Evolutionary conservation across 176 grass and related monocot species (phyloP), one percentile per base, ranked within the genome.

Genomic region (Aegilops tauschii): DNA sequence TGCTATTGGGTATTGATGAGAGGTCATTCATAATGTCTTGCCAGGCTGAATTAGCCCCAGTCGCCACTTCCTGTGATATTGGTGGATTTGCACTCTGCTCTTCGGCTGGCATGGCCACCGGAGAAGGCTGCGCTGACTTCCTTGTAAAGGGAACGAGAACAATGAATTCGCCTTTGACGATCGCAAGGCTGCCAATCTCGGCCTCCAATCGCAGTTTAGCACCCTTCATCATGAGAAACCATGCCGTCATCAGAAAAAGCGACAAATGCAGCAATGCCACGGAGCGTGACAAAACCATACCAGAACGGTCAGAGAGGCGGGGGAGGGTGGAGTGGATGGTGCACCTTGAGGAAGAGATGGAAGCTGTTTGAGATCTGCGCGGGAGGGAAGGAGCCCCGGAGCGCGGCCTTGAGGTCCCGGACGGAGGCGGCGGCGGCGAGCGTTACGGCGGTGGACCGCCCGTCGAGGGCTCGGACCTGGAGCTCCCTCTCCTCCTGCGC

Each of bases 301-400:
- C 39, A 54, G 66, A 39, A 50, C 5, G 45, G 47, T 50, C 54
- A 21, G 68, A 31, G 10, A 17, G 47, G 1, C 47, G 3, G 18
- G 8, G 14, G 80, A 37, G 6, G 45, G 23, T 32, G 64, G n/a
- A 21, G 16, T 54, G 50, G 50, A 54, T 61, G 31, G 10, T 25
- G 27, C 20, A 94, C 96, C 93, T 95, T 95, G 88, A 95, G 91
- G 69, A 94, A 95, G 65, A 98, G 93, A 77, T 95, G 92, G 90
- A 98, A 98, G 80, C 45, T 82, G 4, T 87, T 88, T 77, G 74
- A 92, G 59, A 84, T 78, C 80, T 87, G 90, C 77, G 92, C 90
- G 25, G 93, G 93, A 76, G 85, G 85, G 61, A 98, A 98, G 21
- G 90, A 96, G 47, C 77, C 76, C 72, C 82, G 86, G 45, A 96